Evolutionary conservation across 2,329 filamentous ascomycete species (phyloP), one percentile per base, ranked within the genome.

Genomic region (Sarocladium brachiariae): DNA sequence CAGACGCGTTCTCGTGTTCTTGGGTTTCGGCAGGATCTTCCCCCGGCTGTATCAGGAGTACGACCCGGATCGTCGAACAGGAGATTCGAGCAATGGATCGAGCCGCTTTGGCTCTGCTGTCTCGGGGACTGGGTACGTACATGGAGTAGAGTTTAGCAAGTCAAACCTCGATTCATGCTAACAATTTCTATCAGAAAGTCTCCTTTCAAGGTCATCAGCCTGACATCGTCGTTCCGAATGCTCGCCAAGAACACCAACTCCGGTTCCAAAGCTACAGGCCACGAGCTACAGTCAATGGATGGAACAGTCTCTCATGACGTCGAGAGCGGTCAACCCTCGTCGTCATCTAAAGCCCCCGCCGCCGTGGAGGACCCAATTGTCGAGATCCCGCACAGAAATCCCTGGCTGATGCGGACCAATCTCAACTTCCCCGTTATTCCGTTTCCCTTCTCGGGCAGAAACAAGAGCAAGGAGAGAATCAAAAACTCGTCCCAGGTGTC

Each of bases 21-120:
- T 74, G 23, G 72, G 76, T 0, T 57, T 78, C 1, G 73, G 70
- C 25, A 63, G 54, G 23, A 14, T 74, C 16, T 77, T 75, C 53
- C 71, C 75, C 0, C 54, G 54, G 4, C 64, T 77, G 4, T 54
- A 62, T 7, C 52, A 68, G 10, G 68, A 69, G 55, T 71, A 71
- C 49, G 63, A 69, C 25, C 69, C 69, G 0, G 65, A 70, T 48
- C 58, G 57, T 14, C 54, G 47, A 2, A 54, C 53, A 18, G 53
- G 54, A 24, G 57, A 57, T 27, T 65, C 63, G 19, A 51, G 50
- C 24, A 51, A 54, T 7, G 52, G 53, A 37, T 55, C 50, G n/a
- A 55, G 46, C 31, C n/a, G 25, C 46, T 37, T 37, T 13, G 18
- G 4, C 21, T 49, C 46, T 24, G 16, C 33, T 18, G 25, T 18